Evolutionary conservation across 108 stramenopile species (phyloP).

Genomic region (Stephanodiscus triporus): DNA sequence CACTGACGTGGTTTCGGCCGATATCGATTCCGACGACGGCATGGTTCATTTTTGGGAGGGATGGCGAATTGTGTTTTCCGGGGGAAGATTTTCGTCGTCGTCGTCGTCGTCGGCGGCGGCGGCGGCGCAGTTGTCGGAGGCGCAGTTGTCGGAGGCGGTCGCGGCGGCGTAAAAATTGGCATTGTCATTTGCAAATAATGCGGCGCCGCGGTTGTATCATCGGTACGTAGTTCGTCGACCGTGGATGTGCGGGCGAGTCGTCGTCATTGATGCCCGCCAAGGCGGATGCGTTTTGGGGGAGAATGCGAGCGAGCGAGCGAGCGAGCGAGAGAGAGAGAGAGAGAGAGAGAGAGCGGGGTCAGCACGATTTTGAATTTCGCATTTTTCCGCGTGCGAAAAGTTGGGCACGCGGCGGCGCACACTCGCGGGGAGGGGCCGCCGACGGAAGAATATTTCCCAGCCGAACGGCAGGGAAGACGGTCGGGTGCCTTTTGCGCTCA

Average conservation of each 20-base stretch:
- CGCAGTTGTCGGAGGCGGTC: not conserved
- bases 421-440: too few species aligned
- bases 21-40: not conserved
- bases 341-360: not conserved
- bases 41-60: not conserved
- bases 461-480: too few species aligned
- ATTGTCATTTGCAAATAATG: not conserved
- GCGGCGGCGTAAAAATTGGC: not conserved
- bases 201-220: not conserved
- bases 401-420: too few species aligned
- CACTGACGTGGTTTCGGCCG: slow-evolving; percentile 38
- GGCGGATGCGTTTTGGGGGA: too few species aligned
- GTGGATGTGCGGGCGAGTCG: not conserved
- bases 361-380: not conserved
- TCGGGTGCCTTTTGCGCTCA: slow-evolving; percentile 6
- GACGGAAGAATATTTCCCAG: too few species aligned
- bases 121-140: not conserved
- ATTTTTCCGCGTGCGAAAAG: not conserved
- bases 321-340: slow-evolving; percentile 6
- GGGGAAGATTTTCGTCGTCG: slow-evolving; percentile 4
- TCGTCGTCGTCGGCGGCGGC: not conserved
- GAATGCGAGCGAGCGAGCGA: too few species aligned
- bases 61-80: not conserved
- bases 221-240: not conserved
- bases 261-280: not conserved